Percentiles rank a stretch among this genome's conserved stretches.
These are phyloP conservation scores for Ogataea hybrid DNA, from an alignment of 1,139 yeast species.

Conservation along the genomic window DNA sequence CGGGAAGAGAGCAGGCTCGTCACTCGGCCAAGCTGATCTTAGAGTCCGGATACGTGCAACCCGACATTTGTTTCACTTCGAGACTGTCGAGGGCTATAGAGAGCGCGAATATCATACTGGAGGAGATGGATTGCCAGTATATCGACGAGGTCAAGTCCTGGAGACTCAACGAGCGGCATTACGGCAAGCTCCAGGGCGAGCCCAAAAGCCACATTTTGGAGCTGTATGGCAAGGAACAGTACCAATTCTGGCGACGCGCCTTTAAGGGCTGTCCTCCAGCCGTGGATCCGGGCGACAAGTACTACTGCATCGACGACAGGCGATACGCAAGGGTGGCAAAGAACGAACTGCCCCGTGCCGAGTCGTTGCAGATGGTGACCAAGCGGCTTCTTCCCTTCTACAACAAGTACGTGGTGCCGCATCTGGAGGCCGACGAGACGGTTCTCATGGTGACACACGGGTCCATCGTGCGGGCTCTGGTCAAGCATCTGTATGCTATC, in stretches of 20 bases:
- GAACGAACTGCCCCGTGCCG: slow-evolving; percentile 56
- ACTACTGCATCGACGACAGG: slow-evolving; percentile 43
- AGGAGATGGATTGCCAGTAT: slow-evolving; percentile 44
- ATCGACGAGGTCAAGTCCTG: slow-evolving; percentile 55
- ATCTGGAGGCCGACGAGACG: slow-evolving; percentile 34
- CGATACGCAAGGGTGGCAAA: slow-evolving; percentile 38
- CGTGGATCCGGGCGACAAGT: slow-evolving; percentile 36
- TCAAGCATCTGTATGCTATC: slow-evolving; percentile 55
- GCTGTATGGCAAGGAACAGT: slow-evolving; percentile 56
- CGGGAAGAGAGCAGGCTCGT: slow-evolving; percentile 62
- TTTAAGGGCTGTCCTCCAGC: slow-evolving; percentile 69
- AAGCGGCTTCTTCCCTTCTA: slow-evolving; percentile 59
- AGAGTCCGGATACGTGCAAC: slow-evolving; percentile 31
- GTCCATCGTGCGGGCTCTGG: slow-evolving; percentile 65
- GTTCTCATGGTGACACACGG: slow-evolving; percentile 76
- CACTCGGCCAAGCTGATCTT: slow-evolving; percentile 55
- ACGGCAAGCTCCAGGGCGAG: slow-evolving; percentile 74
- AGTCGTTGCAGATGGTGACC: slow-evolving; percentile 66
- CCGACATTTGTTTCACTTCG: slow-evolving; percentile 63
- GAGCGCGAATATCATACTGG: slow-evolving; percentile 60
- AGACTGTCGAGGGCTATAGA: slow-evolving; percentile 63
- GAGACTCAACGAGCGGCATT: slow-evolving; percentile 78
- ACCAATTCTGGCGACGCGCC: slow-evolving; percentile 66
- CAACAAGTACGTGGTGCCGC: slow-evolving; percentile 40
- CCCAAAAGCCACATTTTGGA: slow-evolving; percentile 52